These are phyloP conservation scores for Schwanniomyces vanrijiae DNA, from an alignment of 805 yeast species.

Conservation along the genomic window DNA sequence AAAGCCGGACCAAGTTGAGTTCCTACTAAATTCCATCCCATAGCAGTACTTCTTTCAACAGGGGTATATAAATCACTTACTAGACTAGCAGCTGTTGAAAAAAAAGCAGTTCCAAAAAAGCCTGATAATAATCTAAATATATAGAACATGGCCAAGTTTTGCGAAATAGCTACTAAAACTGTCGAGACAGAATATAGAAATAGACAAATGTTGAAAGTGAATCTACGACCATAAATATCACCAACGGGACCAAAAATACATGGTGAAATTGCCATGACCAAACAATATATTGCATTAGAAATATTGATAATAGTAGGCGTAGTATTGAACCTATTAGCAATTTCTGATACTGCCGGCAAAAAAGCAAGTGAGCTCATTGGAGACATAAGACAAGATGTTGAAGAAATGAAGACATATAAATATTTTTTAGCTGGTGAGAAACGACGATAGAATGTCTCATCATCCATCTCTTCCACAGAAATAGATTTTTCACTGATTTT, in stretches of 20 bases:
- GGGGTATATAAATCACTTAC: conserved; percentile 53
- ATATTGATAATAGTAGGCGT: conserved; percentile 48
- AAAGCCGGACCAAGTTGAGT: conserved; percentile 54
- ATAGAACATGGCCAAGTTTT: conserved; percentile 53
- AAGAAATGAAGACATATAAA: conserved; percentile 9
- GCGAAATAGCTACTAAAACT: conserved; percentile 44
- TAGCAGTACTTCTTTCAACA: conserved; percentile 50
- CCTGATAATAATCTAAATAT: conserved; percentile 50
- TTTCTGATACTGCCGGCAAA: conserved; percentile 51
- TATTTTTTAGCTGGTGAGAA: not conserved
- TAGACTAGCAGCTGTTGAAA: conserved; percentile 51
- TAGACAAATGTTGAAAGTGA: conserved; percentile 42
- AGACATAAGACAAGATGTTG: conserved; percentile 38
- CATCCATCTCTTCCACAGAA: not conserved
- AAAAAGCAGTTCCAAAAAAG: conserved; percentile 54
- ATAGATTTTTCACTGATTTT: not conserved
- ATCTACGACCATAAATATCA: conserved; percentile 51
- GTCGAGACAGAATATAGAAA: conserved; percentile 20
- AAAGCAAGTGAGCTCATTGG: conserved; percentile 46
- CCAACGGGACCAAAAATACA: conserved; percentile 49
- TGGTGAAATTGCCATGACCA: conserved; percentile 55
- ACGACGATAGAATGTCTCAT: not conserved
- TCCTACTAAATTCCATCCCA: conserved; percentile 50
- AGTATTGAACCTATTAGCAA: conserved; percentile 46
- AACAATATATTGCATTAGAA: conserved; percentile 49